A percentile compares a stretch with the other conserved stretches of the same genome.
phyloP scores from a whole-genome alignment of 768 basidiomycete genomes.

The Suillus placidus region DNA sequence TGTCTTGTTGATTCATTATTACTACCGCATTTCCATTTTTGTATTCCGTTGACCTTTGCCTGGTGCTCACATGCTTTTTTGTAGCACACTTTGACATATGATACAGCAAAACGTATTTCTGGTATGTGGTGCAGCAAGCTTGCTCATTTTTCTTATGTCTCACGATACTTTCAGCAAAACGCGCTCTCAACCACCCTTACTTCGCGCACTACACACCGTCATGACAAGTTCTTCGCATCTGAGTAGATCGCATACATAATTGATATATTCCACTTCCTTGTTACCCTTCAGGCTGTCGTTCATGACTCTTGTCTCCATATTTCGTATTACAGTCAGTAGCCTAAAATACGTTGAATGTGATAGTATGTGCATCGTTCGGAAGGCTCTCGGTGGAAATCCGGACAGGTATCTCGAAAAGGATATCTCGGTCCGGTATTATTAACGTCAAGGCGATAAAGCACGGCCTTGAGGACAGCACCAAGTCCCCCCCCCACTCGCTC shows the following conservation, averaged over 20 bases:
- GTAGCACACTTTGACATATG: slow-evolving; percentile 77
- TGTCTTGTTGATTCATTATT: neutral
- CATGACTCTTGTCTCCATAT: neutral
- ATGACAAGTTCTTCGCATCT: slow-evolving; percentile 15
- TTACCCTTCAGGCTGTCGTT: slow-evolving; percentile 10
- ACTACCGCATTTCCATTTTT: neutral
- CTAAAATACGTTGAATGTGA: slow-evolving; percentile 26
- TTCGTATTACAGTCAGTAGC: slow-evolving; percentile 9
- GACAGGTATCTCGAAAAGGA: slow-evolving; percentile 24
- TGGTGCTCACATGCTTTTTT: neutral
- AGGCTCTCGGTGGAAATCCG: neutral
- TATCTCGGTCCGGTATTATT: slow-evolving; percentile 21
- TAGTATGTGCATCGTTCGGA: slow-evolving; percentile 21
- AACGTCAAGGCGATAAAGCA: slow-evolving; percentile 34
- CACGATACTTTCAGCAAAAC: slow-evolving; percentile 49
- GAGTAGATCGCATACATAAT: slow-evolving; percentile 9
- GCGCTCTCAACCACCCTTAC: slow-evolving; percentile 53
- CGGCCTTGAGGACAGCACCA: slow-evolving; percentile 35
- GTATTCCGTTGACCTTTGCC: neutral
- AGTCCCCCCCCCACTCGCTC: slow-evolving; percentile 22
- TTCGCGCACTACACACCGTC: slow-evolving; percentile 50
- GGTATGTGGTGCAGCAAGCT: slow-evolving; percentile 49
- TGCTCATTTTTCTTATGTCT: slow-evolving; percentile 6
- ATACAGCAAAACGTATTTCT: slow-evolving; percentile 90
- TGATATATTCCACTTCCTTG: slow-evolving; percentile 4